Percentiles rank a stretch among this genome's conserved stretches.
Evolutionary conservation across 257 asterid species (phyloP).

Genomic region (Solanum infundibuliforme): DNA sequence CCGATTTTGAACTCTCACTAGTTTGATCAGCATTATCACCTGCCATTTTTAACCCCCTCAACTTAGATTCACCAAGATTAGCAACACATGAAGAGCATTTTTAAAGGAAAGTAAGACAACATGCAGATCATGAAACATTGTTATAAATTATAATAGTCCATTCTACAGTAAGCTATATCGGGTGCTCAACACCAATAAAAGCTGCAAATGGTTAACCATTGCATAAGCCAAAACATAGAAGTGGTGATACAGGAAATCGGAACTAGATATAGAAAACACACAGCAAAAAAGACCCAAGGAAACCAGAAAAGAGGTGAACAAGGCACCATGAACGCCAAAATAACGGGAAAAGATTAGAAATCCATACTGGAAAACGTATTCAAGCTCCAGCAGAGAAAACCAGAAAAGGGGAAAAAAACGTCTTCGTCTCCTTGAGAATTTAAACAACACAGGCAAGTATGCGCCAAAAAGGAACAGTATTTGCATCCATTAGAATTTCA

Average conservation of each 20-base stretch:
- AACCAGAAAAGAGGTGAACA: not conserved
- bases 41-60: slow-evolving; percentile 9
- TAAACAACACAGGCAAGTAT: not conserved
- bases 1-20: not conserved
- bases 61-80: not conserved
- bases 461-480: not conserved
- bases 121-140: not conserved
- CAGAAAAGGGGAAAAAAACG: not conserved
- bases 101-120: not conserved
- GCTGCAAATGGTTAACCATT: not conserved
- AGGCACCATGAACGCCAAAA: not conserved
- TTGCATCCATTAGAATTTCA: not conserved
- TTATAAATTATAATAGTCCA: not conserved
- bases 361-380: not conserved
- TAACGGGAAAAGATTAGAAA: not conserved
- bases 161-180: not conserved
- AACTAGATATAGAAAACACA: not conserved
- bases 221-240: not conserved
- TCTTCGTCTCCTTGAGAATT: not conserved
- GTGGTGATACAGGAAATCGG: not conserved
- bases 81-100: not conserved
- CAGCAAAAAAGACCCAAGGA: not conserved
- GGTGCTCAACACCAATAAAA: not conserved
- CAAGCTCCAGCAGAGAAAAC: not conserved
- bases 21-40: slow-evolving; percentile 18